Percentiles rank a stretch among this genome's conserved stretches.
These are phyloP conservation scores for Inga leiocalycina DNA, from an alignment of 306 rosid genomes.

Conservation along the genomic window DNA sequence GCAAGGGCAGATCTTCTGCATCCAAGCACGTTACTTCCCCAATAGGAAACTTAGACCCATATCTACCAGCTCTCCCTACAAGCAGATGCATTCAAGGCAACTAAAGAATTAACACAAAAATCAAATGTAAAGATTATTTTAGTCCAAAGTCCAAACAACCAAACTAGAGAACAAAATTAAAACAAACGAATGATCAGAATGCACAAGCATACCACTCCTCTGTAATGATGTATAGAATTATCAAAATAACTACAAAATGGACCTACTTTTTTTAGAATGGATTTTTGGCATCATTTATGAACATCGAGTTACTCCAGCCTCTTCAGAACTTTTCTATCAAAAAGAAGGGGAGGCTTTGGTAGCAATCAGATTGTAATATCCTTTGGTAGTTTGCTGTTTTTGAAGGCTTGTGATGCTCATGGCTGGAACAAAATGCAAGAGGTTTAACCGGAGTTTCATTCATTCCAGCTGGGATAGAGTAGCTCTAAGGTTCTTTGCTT, in stretches of 20 bases:
- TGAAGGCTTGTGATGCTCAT: neutral
- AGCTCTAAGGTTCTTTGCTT: neutral
- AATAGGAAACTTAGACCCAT: constrained; percentile 76
- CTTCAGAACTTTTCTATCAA: neutral
- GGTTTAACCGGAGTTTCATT: neutral
- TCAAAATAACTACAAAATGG: neutral
- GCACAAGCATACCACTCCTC: neutral
- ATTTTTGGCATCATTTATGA: neutral
- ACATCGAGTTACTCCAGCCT: neutral
- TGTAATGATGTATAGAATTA: neutral
- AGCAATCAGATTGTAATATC: neutral
- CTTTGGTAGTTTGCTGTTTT: neutral
- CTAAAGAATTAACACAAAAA: neutral
- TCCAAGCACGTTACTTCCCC: constrained; percentile 91
- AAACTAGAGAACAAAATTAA: no score
- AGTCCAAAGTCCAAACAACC: neutral
- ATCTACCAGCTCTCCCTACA: constrained; percentile 97
- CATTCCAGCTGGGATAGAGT: neutral
- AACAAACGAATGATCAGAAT: neutral
- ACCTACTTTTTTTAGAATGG: neutral
- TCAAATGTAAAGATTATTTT: no score
- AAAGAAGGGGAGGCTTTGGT: neutral
- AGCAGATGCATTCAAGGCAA: constrained; percentile 16
- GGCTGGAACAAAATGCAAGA: neutral
- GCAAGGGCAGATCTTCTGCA: constrained; percentile 70